Conservation (phyloP, 1,284 basidiomycete species). For the Schizophyllum commune region DNA sequence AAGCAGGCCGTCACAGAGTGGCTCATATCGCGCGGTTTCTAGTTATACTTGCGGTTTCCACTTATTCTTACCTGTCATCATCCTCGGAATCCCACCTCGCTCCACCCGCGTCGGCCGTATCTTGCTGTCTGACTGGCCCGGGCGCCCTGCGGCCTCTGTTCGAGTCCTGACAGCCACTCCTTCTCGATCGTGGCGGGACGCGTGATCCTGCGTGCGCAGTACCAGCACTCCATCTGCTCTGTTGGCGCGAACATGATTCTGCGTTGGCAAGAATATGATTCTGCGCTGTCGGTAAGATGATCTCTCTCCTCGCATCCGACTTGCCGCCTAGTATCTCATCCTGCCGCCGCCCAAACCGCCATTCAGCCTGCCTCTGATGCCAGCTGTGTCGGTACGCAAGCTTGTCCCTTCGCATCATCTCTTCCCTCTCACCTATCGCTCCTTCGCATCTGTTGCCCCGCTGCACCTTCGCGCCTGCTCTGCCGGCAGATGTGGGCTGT, state of each 20-base stretch:
- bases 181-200: slow-evolving; percentile 8
- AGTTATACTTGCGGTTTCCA: neutral
- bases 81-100: neutral
- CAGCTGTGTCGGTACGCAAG: no score
- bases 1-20: slow-evolving; percentile 7
- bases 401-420: no score
- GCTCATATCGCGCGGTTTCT: slow-evolving; percentile 9
- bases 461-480: no score
- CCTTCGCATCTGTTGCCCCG: no score
- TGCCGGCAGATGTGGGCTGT: no score
- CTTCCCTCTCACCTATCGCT: no score
- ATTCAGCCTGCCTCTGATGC: no score
- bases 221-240: neutral
- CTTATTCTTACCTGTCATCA: neutral
- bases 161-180: neutral
- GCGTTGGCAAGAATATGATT: no score
- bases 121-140: neutral
- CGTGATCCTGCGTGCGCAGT: neutral
- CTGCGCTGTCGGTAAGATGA: no score
- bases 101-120: neutral
- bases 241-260: neutral
- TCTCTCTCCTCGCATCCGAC: no score
- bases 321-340: no score
- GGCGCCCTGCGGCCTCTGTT: neutral
- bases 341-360: no score